phyloP scores from a whole-genome alignment of 1,284 basidiomycete species.

The Sanghuangporus sanghuang region DNA sequence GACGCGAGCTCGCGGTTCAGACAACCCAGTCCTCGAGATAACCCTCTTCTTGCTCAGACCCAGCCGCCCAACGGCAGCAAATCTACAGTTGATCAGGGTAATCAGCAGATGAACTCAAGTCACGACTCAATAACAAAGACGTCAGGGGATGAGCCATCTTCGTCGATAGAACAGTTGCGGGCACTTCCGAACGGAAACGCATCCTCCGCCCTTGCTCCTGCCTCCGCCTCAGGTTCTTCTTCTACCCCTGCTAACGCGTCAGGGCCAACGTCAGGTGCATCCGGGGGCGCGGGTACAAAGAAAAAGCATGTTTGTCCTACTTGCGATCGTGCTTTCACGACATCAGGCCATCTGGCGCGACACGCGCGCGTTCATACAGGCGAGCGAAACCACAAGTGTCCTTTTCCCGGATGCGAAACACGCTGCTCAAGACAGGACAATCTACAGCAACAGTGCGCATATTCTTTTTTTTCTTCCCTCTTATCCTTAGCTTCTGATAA shows the following conservation, averaged over 20 bases:
- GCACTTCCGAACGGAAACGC: not conserved
- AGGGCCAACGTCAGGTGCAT: not conserved
- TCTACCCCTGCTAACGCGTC: not conserved
- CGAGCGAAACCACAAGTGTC: slow-evolving; percentile 75
- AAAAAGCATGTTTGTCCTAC: slow-evolving; percentile 53
- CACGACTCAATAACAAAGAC: not conserved
- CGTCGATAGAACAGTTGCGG: not conserved
- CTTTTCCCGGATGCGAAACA: slow-evolving; percentile 79
- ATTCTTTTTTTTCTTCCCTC: slow-evolving; percentile 7
- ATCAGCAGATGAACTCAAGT: not conserved
- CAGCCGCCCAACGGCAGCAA: not conserved
- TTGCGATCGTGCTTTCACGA: slow-evolving; percentile 73
- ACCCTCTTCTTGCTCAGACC: not conserved
- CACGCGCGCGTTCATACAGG: slow-evolving; percentile 81
- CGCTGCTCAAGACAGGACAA: slow-evolving; percentile 78
- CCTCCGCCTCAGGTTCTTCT: not conserved
- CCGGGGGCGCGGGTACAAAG: slow-evolving; percentile 7
- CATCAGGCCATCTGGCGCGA: slow-evolving; percentile 77
- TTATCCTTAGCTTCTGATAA: slow-evolving; percentile 8
- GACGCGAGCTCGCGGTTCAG: not conserved
- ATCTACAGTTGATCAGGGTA: not conserved
- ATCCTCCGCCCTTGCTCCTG: not conserved
- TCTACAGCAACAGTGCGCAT: slow-evolving; percentile 75
- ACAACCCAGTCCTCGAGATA: not conserved
- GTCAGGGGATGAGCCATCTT: not conserved